phyloP scores from a whole-genome alignment of 1,139 yeast species.

The Blastobotrys malaysiensis region DNA sequence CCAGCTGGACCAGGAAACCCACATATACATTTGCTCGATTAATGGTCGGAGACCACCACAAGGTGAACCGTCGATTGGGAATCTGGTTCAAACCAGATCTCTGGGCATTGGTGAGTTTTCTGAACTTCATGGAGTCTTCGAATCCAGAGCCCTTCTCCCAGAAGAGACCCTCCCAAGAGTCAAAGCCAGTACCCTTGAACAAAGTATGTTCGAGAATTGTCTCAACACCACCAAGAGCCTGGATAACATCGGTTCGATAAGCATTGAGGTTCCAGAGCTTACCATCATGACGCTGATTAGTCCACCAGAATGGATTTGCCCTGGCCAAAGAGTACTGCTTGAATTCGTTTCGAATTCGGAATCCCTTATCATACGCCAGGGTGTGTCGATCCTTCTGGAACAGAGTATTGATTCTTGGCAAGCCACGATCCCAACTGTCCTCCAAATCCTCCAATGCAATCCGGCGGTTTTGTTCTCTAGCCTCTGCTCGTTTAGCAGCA shows the following conservation, averaged over 20 bases:
- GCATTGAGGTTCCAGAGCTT: slow-evolving; percentile 90
- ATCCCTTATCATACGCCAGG: slow-evolving; percentile 92
- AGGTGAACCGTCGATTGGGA: slow-evolving; percentile 92
- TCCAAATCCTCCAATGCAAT: slow-evolving; percentile 91
- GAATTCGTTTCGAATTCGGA: slow-evolving; percentile 74
- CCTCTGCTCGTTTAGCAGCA: slow-evolving; percentile 84
- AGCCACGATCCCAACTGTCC: slow-evolving; percentile 92
- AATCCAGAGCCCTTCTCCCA: slow-evolving; percentile 98
- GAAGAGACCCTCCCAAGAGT: slow-evolving; percentile 96
- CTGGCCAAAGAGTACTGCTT: slow-evolving; percentile 67
- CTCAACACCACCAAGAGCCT: slow-evolving; percentile 95
- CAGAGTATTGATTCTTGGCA: slow-evolving; percentile 90
- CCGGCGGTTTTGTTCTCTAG: slow-evolving; percentile 77
- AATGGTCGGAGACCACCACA: slow-evolving; percentile 99
- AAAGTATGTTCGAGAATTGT: slow-evolving; percentile 92
- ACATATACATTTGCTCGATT: slow-evolving; percentile 97
- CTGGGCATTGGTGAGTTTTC: slow-evolving; percentile 95
- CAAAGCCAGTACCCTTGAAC: slow-evolving; percentile 95
- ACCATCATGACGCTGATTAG: slow-evolving; percentile 89
- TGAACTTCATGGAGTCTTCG: slow-evolving; percentile 91
- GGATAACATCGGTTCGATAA: slow-evolving; percentile 92
- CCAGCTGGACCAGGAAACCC: slow-evolving; percentile 93
- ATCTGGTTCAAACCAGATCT: slow-evolving; percentile 95
- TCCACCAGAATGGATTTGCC: slow-evolving; percentile 95
- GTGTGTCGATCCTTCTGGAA: slow-evolving; percentile 96